Evolutionary conservation across 305 asterid species (phyloP).

Genomic region (Euphrasia arctica): DNA sequence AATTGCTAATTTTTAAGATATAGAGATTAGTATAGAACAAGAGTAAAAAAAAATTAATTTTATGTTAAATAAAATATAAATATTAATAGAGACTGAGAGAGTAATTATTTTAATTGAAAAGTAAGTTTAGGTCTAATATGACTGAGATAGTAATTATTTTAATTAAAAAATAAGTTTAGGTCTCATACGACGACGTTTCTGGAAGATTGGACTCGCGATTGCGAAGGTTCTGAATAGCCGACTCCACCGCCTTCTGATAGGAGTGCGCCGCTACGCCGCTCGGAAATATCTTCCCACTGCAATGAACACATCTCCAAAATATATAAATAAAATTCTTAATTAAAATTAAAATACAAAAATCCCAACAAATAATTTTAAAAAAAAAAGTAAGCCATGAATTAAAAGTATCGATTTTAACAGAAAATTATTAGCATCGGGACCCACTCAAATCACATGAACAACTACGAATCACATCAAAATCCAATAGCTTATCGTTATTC

Average conservation of each 20-base stretch:
- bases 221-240: constrained; percentile 64
- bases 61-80: too few species aligned
- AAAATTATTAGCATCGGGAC: background rate
- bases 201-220: constrained; percentile 37
- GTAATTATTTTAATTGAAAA: too few species aligned
- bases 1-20: too few species aligned
- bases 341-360: too few species aligned
- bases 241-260: constrained; percentile 83
- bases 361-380: background rate
- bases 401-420: background rate
- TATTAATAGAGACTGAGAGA: too few species aligned
- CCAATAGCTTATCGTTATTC: too few species aligned
- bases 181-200: constrained; percentile 49
- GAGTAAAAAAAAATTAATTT: too few species aligned
- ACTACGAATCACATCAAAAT: background rate
- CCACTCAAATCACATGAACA: background rate
- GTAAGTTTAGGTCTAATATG: too few species aligned
- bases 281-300: constrained; percentile 86
- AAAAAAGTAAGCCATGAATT: background rate
- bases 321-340: background rate
- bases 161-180: background rate
- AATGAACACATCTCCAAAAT: background rate
- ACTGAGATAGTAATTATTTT: background rate
- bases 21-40: too few species aligned
- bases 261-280: constrained; percentile 81